Evolutionary conservation across 768 basidiomycete genomes (phyloP).

Genomic region (Tephrocybe rancida): DNA sequence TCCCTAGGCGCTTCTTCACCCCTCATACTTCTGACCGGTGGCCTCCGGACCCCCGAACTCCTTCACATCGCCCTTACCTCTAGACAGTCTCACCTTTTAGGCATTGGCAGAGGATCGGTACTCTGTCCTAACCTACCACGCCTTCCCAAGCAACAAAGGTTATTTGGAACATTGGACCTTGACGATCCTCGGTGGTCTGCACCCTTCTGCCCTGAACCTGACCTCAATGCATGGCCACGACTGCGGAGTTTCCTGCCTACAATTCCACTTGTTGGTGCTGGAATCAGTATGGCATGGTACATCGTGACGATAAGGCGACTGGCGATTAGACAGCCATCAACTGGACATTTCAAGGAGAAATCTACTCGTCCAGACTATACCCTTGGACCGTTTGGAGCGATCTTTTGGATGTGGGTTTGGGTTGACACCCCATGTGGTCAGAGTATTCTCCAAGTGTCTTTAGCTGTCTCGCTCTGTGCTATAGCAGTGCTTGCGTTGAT

Average conservation of each 20-base stretch:
- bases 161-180: conserved; percentile 5
- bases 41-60: conserved; percentile 61
- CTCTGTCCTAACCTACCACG: conserved; percentile 62
- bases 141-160: conserved; percentile 29
- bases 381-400: conserved; percentile 35
- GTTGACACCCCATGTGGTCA: conserved; percentile 1
- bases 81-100: conserved; percentile 71
- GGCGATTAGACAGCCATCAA: conserved; percentile 23
- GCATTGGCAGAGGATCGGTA: conserved; percentile 71
- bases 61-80: conserved; percentile 54
- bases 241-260: conserved; percentile 38
- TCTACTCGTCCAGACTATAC: conserved; percentile 20
- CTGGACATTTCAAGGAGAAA: neutral
- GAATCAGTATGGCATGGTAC: conserved; percentile 70
- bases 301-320: conserved; percentile 55
- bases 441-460: neutral
- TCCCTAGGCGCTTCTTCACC: conserved; percentile 40
- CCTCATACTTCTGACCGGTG: conserved; percentile 80
- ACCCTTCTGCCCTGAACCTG: conserved; percentile 44
- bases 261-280: conserved; percentile 67
- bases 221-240: conserved; percentile 22
- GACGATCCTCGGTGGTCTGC: conserved; percentile 19
- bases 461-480: neutral
- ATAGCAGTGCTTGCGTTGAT: neutral
- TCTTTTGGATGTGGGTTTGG: conserved; percentile 55